Percentiles rank a stretch among this genome's conserved stretches.
Conservation (phyloP, 345 rosid species). For the Gossypium ekmanianum region DNA sequence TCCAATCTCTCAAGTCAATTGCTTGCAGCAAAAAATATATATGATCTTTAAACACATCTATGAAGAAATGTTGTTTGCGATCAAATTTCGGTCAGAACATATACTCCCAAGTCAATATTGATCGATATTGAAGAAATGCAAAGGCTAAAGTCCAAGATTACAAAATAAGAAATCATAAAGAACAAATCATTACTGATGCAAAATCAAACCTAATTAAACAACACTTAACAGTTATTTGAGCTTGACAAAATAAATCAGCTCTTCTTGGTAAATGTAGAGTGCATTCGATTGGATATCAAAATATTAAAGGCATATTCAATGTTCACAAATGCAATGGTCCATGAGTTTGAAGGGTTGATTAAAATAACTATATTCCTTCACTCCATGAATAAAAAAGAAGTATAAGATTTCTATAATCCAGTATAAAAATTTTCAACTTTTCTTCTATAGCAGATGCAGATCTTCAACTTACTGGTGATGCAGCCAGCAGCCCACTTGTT, state of each 20-base stretch:
- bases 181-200: neutral
- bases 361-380: neutral
- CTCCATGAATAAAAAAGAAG: neutral
- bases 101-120: no score
- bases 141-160: neutral
- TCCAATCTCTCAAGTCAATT: no score
- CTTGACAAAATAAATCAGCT: no score
- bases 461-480: neutral
- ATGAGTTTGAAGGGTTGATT: neutral
- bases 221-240: neutral
- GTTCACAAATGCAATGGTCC: neutral
- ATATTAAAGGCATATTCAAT: neutral
- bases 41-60: no score
- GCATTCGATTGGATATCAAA: neutral
- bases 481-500: neutral
- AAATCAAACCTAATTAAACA: neutral
- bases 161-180: neutral
- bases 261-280: no score
- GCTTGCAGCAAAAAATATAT: no score
- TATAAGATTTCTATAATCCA: neutral
- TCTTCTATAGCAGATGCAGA: conserved; percentile 2
- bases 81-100: no score
- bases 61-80: no score
- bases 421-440: neutral
- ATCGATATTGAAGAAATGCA: neutral